Conservation (phyloP, 2,329 filamentous ascomycete genomes). For the Epichloe sp. region DNA sequence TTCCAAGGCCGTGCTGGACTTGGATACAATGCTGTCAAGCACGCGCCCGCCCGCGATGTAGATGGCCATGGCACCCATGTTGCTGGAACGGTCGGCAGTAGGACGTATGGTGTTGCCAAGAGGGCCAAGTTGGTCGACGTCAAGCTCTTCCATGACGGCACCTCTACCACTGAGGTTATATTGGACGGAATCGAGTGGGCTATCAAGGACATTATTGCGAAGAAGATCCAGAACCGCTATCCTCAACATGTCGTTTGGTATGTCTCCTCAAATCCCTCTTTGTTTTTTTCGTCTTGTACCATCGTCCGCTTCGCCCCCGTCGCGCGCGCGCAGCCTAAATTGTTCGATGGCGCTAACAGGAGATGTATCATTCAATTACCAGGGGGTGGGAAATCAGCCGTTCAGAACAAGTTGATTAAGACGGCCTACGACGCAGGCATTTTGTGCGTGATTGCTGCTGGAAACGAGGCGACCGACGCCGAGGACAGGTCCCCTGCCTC, state of each 20-base stretch:
- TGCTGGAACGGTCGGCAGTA: conserved; percentile 31
- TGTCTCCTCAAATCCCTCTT: not conserved
- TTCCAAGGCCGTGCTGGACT: conserved; percentile 29
- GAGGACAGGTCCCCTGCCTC: conserved; percentile 33
- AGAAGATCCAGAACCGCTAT: conserved; percentile 30
- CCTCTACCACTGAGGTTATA: conserved; percentile 9
- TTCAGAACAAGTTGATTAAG: conserved; percentile 37
- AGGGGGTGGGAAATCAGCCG: conserved; percentile 8
- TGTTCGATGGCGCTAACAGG: not conserved
- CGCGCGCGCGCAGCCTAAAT: too few relatives aligned
- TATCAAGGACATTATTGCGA: conserved; percentile 26
- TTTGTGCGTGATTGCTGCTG: conserved; percentile 40
- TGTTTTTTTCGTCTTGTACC: not conserved
- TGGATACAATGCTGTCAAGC: conserved; percentile 23
- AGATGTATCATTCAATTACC: not conserved
- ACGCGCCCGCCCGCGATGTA: conserved; percentile 18
- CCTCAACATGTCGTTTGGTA: conserved; percentile 40
- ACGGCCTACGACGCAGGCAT: conserved; percentile 32
- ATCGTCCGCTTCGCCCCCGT: too few relatives aligned
- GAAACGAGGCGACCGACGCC: conserved; percentile 31
- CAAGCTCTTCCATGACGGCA: conserved; percentile 27
- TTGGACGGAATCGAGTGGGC: conserved; percentile 25
- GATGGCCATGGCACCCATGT: conserved; percentile 35
- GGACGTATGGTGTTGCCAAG: conserved; percentile 33
- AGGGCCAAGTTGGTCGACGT: conserved; percentile 28